These are phyloP conservation scores for Sicyos edulis DNA, from an alignment of 306 rosid species.

Conservation along the genomic window DNA sequence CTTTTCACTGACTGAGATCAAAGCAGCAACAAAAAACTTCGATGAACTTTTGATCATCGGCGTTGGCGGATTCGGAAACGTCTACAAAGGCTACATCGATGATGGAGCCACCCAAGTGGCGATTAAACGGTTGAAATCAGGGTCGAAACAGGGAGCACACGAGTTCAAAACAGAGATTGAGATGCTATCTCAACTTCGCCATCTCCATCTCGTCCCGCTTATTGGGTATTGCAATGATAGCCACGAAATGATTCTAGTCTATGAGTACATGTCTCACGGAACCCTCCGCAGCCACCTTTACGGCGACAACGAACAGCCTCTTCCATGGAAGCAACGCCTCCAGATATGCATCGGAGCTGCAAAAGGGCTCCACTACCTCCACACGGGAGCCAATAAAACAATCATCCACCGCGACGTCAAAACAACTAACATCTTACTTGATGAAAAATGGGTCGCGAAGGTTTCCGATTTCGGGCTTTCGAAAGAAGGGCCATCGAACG, in stretches of 20 bases:
- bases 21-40: conserved; percentile 32
- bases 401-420: conserved; percentile 53
- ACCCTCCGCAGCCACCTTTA: conserved; percentile 24
- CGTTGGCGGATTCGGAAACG: conserved; percentile 39
- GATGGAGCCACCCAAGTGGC: conserved; percentile 12
- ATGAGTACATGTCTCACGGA: conserved; percentile 11
- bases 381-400: conserved; percentile 17
- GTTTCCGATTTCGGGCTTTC: conserved; percentile 48
- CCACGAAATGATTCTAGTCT: conserved; percentile 31
- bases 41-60: conserved; percentile 24
- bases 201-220: conserved; percentile 2
- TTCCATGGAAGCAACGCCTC: conserved; percentile 1
- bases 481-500: conserved; percentile 14
- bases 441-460: conserved; percentile 39
- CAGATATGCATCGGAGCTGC: conserved; percentile 20
- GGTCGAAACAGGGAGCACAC: conserved; percentile 33
- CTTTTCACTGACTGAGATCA: conserved; percentile 30
- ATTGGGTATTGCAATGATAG: conserved; percentile 9
- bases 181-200: conserved; percentile 8
- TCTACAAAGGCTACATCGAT: conserved; percentile 29
- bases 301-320: conserved; percentile 15
- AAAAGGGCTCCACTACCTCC: conserved; percentile 34
- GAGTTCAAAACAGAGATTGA: conserved; percentile 35
- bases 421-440: conserved; percentile 32
- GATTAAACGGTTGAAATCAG: conserved; percentile 25